A percentile compares a stretch with the other conserved stretches of the same genome.
These are phyloP conservation scores for Lipomyces spencermartinsiae DNA, from an alignment of 805 yeast genomes.

Conservation along the genomic window DNA sequence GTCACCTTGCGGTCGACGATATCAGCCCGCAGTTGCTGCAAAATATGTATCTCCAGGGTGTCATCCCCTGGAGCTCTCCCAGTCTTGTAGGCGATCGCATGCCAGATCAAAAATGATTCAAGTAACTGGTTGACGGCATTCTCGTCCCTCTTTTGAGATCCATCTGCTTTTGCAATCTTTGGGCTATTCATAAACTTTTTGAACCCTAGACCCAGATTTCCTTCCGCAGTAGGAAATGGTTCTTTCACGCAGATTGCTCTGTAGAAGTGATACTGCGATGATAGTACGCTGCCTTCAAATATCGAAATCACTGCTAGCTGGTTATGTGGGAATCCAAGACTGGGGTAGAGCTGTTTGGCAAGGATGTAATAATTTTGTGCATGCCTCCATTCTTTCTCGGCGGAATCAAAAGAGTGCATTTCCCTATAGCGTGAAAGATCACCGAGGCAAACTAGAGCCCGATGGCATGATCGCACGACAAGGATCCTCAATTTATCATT, in stretches of 20 bases:
- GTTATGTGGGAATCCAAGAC: constrained; percentile 35
- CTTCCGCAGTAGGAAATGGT: constrained; percentile 35
- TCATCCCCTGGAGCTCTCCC: neutral
- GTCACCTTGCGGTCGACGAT: constrained; percentile 16
- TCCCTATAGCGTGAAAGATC: constrained; percentile 40
- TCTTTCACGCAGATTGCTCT: constrained; percentile 34
- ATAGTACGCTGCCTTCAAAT: constrained; percentile 26
- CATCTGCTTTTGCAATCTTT: constrained; percentile 8
- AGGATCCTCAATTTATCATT: constrained; percentile 1
- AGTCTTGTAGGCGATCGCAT: constrained; percentile 16
- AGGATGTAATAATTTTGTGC: constrained; percentile 34
- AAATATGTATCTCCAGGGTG: constrained; percentile 3
- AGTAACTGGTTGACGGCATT: constrained; percentile 8
- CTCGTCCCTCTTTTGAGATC: constrained; percentile 23
- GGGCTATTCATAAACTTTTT: constrained; percentile 24
- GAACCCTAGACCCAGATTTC: constrained; percentile 34
- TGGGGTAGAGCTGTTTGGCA: constrained; percentile 37
- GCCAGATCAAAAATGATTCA: constrained; percentile 25
- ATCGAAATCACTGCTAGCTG: constrained; percentile 39
- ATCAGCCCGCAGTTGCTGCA: constrained; percentile 13
- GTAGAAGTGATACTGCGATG: constrained; percentile 36
- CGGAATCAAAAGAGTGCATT: constrained; percentile 20
- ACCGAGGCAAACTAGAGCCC: constrained; percentile 36
- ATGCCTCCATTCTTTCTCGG: constrained; percentile 32
- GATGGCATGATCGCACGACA: constrained; percentile 30